Conservation (phyloP, 2,329 filamentous ascomycete genomes). For the Penicillium sp. region DNA sequence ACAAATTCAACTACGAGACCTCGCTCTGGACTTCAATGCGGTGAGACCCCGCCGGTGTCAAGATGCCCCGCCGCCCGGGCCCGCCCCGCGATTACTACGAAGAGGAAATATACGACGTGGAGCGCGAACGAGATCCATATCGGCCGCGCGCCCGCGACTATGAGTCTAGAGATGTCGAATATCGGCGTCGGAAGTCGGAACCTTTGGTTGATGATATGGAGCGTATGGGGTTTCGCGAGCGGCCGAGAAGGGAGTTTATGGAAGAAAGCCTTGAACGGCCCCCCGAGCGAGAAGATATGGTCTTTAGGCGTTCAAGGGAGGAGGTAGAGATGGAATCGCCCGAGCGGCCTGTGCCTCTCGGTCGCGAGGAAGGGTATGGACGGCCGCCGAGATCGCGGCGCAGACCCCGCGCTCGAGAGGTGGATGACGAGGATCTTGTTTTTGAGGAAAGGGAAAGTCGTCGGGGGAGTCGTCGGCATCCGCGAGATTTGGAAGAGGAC, state of each 20-base stretch:
- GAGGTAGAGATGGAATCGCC: constrained; percentile 18
- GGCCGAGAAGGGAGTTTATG: constrained; percentile 35
- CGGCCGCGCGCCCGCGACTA: constrained; percentile 26
- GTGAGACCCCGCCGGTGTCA: constrained; percentile 1
- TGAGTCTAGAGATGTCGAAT: constrained; percentile 31
- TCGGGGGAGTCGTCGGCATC: constrained; percentile 1
- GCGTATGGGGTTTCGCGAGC: constrained; percentile 43
- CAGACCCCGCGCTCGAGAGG: constrained; percentile 16
- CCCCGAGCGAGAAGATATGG: constrained; percentile 32
- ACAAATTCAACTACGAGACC: neutral
- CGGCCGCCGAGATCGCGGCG: constrained; percentile 5
- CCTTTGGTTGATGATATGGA: constrained; percentile 48
- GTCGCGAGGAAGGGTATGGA: constrained; percentile 17
- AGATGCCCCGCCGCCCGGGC: constrained; percentile 33
- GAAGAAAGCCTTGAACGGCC: constrained; percentile 35
- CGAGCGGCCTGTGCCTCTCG: constrained; percentile 2
- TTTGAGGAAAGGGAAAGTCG: constrained; percentile 13
- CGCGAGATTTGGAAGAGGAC: constrained; percentile 4
- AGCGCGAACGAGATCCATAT: constrained; percentile 30
- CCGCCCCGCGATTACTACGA: constrained; percentile 33
- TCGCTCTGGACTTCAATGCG: neutral
- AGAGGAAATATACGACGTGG: constrained; percentile 25
- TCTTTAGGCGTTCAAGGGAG: constrained; percentile 29
- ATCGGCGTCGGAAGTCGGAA: constrained; percentile 32
- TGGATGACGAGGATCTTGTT: constrained; percentile 33